Evolutionary conservation across 805 yeast genomes (phyloP).

Genomic region (Starmerella vaccinii): DNA sequence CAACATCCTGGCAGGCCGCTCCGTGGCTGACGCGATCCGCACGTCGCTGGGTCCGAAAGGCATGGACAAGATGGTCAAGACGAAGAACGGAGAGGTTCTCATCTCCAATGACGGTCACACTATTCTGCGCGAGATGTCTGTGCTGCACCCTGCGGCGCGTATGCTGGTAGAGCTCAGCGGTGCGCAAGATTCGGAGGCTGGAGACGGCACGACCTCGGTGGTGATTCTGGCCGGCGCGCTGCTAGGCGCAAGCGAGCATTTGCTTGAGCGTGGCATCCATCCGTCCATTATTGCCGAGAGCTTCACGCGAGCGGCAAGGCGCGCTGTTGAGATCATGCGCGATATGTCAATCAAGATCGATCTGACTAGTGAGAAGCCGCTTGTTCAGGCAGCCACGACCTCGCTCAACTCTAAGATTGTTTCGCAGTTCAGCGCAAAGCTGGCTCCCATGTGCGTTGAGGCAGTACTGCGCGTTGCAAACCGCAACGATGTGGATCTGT

Average conservation of each 20-base stretch:
- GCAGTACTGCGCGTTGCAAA: constrained; percentile 72
- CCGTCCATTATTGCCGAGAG: constrained; percentile 92
- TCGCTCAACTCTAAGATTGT: constrained; percentile 92
- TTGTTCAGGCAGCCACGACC: constrained; percentile 86
- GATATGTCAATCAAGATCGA: constrained; percentile 78
- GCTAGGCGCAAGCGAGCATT: constrained; percentile 86
- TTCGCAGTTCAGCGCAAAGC: constrained; percentile 72
- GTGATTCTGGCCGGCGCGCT: constrained; percentile 92
- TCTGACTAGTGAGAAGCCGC: constrained; percentile 68
- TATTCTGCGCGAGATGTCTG: constrained; percentile 93
- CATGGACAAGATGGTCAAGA: constrained; percentile 95
- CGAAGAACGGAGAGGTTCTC: constrained; percentile 81
- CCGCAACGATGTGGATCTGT: constrained; percentile 65
- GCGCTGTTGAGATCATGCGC: constrained; percentile 69
- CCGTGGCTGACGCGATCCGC: constrained; percentile 90
- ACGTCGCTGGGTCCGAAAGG: constrained; percentile 98
- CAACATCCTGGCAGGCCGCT: constrained; percentile 83
- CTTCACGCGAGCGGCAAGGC: constrained; percentile 76
- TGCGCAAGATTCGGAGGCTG: constrained; percentile 99
- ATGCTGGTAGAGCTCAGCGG: constrained; percentile 96
- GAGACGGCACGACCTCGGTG: constrained; percentile 97
- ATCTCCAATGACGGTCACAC: constrained; percentile 98
- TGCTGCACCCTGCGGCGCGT: constrained; percentile 95
- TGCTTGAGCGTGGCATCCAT: constrained; percentile 79
- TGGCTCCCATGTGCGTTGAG: constrained; percentile 92